Conservation (phyloP, 441 rosid genomes). For the Erodium moschatum region DNA sequence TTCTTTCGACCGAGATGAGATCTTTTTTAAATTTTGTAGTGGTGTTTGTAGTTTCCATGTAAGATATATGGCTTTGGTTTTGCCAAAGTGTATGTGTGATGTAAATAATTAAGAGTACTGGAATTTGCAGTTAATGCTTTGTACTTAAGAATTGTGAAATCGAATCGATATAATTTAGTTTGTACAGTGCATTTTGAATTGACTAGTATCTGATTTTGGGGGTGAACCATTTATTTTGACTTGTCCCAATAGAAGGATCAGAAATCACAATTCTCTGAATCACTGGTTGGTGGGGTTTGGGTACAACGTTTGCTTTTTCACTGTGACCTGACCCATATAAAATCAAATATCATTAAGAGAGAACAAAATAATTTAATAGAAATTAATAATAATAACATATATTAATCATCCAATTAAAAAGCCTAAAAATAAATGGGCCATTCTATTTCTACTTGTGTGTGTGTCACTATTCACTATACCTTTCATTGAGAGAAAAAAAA, state of each 20-base stretch:
- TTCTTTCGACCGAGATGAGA: neutral
- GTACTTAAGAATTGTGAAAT: neutral
- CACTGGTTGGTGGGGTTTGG: neutral
- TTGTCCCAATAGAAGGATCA: no score
- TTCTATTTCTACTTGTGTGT: neutral
- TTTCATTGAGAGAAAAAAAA: neutral
- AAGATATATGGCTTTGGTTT: neutral
- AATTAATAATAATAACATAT: neutral
- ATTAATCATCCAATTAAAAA: neutral
- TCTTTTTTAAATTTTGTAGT: neutral
- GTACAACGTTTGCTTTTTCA: neutral
- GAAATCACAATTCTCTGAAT: neutral
- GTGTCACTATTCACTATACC: no score
- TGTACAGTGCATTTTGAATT: neutral
- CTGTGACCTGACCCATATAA: neutral
- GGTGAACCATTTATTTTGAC: no score
- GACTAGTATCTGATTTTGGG: neutral
- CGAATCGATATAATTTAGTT: slow-evolving; percentile 1
- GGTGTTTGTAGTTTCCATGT: slow-evolving; percentile 7
- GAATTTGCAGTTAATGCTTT: neutral
- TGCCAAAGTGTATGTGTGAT: neutral
- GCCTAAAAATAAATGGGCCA: neutral
- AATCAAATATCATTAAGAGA: neutral
- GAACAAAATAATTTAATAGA: neutral
- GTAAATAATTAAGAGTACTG: slow-evolving; percentile 5